Conservation (phyloP, 2,329 filamentous ascomycete species). For the Bertia moriformis region DNA sequence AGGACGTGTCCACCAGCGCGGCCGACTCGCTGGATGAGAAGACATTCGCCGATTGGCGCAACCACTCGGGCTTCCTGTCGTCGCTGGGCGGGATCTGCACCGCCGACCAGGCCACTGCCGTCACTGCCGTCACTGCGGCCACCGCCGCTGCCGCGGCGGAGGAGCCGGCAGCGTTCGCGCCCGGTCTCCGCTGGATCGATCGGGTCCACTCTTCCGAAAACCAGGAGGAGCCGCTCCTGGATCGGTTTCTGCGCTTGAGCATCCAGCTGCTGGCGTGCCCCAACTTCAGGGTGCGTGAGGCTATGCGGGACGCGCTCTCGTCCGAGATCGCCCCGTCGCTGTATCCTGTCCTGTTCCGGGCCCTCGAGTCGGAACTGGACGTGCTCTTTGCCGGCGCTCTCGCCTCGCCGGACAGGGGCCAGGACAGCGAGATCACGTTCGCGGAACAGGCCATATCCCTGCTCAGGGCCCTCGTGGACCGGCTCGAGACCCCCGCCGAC, state of each 20-base stretch:
- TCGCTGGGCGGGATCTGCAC: constrained; percentile 53
- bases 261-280: constrained; percentile 50
- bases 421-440: constrained; percentile 49
- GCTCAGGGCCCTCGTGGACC: constrained; percentile 47
- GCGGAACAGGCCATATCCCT: constrained; percentile 53
- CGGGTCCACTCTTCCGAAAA: constrained; percentile 39
- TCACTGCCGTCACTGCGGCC: no score
- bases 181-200: constrained; percentile 51
- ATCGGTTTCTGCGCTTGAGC: constrained; percentile 45
- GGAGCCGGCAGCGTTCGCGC: constrained; percentile 38
- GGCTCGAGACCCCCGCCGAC: constrained; percentile 47
- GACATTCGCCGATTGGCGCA: constrained; percentile 49
- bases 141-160: no score
- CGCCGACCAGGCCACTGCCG: constrained; percentile 38
- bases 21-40: constrained; percentile 37
- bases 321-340: constrained; percentile 47
- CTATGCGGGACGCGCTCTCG: constrained; percentile 50
- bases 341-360: constrained; percentile 48
- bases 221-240: constrained; percentile 44
- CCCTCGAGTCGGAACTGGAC: constrained; percentile 50
- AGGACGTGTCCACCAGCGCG: constrained; percentile 40
- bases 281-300: constrained; percentile 50
- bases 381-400: constrained; percentile 42
- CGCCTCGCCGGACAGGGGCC: constrained; percentile 32
- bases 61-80: constrained; percentile 54